Base-by-base conservation (phyloP, 1,284 basidiomycete species). In the Exobasidium rhododendri region DNA sequence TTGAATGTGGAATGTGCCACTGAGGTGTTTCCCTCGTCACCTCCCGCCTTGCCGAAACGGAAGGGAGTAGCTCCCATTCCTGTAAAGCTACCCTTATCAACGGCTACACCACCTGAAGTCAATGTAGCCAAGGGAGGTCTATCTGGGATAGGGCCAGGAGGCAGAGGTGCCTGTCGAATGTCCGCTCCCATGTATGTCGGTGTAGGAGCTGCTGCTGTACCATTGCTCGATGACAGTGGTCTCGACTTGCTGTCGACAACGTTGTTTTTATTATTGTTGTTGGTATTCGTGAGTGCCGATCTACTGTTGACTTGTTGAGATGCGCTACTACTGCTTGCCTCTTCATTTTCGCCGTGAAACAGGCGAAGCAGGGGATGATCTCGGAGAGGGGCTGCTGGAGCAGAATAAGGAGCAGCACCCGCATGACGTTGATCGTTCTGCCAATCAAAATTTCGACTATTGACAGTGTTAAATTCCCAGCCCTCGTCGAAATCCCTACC, bases 41-140 rank as follows among this genome's bases (percentile, higher is more conserved):
- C 4, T 11, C 74, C 71, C 17, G 73, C 74, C 14, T 70, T 63
- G 10, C 75, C 75, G 46, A 78, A 78, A 10, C 75, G 74, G 63
- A 78, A 78, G 0, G 75, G 75, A 6, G 68, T 74, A 22, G 66
- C 62, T 24, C 75, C 74, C 0, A 63, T 71, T 2, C 74, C 74
- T 1, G 71, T 64, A 43, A 76, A 76, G 35, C 69, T 70, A 1
- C 65, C 64, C 30, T 70, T 71, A n/a, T 70, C 65, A 26, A 60
- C 61, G 59, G 54, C 56, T 22, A 3, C 13, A 30, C 22, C 22
- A 7, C 29, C 22, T 20, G 28, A 2, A 4, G 52, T 40, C 13
- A 32, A 4, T 14, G 22, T 26, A 11, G 52, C 5, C 20, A 44
- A 4, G 2, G 52, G 52, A 31, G 47, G 47, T 50, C 47, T 24